Conservation (phyloP, 2,329 filamentous ascomycete species). For the Mycosphaerella sp. region DNA sequence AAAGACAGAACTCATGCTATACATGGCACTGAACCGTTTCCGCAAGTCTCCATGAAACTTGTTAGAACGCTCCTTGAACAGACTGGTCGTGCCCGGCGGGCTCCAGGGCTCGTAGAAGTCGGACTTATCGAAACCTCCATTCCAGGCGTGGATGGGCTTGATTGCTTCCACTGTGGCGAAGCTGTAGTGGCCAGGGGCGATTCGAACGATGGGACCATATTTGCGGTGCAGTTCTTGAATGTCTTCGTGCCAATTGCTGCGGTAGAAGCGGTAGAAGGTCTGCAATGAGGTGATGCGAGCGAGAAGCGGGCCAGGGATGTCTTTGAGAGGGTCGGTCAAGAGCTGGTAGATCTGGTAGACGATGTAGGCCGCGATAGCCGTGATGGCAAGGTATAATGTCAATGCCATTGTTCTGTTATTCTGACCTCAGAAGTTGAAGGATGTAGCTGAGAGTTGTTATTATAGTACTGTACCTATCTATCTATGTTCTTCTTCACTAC, state of each 20-base stretch:
- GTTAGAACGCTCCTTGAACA: conserved; percentile 13
- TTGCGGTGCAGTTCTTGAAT: conserved; percentile 51
- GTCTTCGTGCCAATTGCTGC: conserved; percentile 14
- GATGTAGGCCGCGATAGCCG: background rate
- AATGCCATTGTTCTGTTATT: background rate
- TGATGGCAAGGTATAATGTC: background rate
- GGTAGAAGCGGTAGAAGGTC: conserved; percentile 12
- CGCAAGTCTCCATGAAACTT: conserved; percentile 12
- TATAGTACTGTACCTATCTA: no score
- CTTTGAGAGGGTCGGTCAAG: conserved; percentile 7
- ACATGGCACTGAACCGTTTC: conserved; percentile 12
- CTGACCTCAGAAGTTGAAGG: background rate
- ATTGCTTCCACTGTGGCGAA: conserved; percentile 65
- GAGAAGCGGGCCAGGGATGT: conserved; percentile 15
- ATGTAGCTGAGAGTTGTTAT: background rate
- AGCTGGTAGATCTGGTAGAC: conserved; percentile 5
- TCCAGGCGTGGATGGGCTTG: conserved; percentile 12
- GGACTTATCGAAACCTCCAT: conserved; percentile 30
- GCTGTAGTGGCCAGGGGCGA: conserved; percentile 68
- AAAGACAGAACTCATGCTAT: conserved; percentile 12
- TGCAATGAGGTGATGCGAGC: conserved; percentile 14
- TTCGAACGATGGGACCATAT: conserved; percentile 62
- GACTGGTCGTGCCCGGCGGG: conserved; percentile 10
- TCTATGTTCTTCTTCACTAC: background rate
- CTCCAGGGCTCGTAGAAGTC: conserved; percentile 12